Evolutionary conservation across 2,329 filamentous ascomycete species (phyloP), one percentile per base, ranked within the genome.

Genomic region (Grosmannia penicillata): DNA sequence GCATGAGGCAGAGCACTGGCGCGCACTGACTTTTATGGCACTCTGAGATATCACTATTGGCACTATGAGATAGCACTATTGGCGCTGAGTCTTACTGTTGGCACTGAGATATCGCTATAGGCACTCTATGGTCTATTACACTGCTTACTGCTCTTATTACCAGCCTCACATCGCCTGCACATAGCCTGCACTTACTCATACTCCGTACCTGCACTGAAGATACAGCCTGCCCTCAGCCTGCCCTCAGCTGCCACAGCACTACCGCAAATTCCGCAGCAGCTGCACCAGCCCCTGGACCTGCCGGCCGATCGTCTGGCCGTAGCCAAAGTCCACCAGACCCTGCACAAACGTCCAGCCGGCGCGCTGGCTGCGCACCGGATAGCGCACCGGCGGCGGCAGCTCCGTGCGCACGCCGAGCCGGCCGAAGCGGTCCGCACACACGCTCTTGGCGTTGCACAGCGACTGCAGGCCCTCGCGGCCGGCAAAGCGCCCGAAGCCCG

Each of bases 401-500:
- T 69, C 65, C 7, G 91, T 98, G 45, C 78, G 54, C 43, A 82
- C 53, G 3, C 76, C 75, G 17, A 77, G 48, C 63, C 68, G 70
- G 14, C 62, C 66, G 42, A 69, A 38, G 26, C 78, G 66, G 62
- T 98, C 91, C 44, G 76, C 68, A 52, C 86, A 94, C 24, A 98
- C 65, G 40, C 80, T 76, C 65, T 98, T 98, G 46, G 77, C 57
- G 58, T 96, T 95, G 57, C 85, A 94, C 39, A 98, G 54, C 4
- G 78, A 78, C 26, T 84, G 69, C 18, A 98, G 60, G 0, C 91
- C 91, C 56, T 98, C 91, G 47, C 82, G 78, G 19, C 86, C 91
- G 0, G 85, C 89, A 59, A 98, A 98, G 3, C 89, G 71, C 2
- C 91, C 91, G 56, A 96, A 96, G 0, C 83, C 91, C 19, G 82